Conservation (phyloP, 2,329 filamentous ascomycete genomes). For the Alternaria dauci region DNA sequence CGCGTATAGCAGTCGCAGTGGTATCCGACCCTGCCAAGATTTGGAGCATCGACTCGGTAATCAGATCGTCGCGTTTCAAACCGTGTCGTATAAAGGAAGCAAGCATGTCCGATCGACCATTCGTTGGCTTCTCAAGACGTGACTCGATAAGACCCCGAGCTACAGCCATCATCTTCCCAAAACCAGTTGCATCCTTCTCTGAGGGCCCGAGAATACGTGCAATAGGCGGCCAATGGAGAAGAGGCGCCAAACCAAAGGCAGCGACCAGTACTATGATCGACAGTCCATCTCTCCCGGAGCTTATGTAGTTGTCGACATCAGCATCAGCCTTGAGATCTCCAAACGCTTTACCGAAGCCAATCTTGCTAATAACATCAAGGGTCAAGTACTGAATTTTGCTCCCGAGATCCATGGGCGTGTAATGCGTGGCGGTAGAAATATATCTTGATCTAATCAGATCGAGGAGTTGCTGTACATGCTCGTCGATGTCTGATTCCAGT, state of each 20-base stretch:
- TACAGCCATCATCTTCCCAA: slow-evolving; percentile 34
- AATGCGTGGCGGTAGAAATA: slow-evolving; percentile 16
- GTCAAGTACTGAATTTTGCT: slow-evolving; percentile 61
- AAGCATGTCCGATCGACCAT: slow-evolving; percentile 61
- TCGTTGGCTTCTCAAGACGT: slow-evolving; percentile 47
- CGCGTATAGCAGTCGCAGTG: slow-evolving; percentile 63
- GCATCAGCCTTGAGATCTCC: slow-evolving; percentile 59
- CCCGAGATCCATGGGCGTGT: slow-evolving; percentile 54
- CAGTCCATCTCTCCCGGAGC: slow-evolving; percentile 50
- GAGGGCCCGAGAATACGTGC: slow-evolving; percentile 32
- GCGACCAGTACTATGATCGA: slow-evolving; percentile 5
- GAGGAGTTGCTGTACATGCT: slow-evolving; percentile 56
- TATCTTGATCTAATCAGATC: slow-evolving; percentile 59
- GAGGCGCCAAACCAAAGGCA: slow-evolving; percentile 22
- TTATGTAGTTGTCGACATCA: slow-evolving; percentile 56
- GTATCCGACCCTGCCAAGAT: slow-evolving; percentile 66
- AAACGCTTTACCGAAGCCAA: slow-evolving; percentile 61
- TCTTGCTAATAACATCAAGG: slow-evolving; percentile 62
- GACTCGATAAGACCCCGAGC: slow-evolving; percentile 30
- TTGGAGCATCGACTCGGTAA: slow-evolving; percentile 54
- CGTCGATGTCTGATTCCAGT: slow-evolving; percentile 60
- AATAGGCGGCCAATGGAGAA: slow-evolving; percentile 29
- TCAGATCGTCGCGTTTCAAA: slow-evolving; percentile 50
- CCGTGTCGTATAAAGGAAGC: slow-evolving; percentile 59
- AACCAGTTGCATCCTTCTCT: slow-evolving; percentile 44